phyloP scores from a whole-genome alignment of 352 stramenopile genomes.

The Globisporangium nunn region DNA sequence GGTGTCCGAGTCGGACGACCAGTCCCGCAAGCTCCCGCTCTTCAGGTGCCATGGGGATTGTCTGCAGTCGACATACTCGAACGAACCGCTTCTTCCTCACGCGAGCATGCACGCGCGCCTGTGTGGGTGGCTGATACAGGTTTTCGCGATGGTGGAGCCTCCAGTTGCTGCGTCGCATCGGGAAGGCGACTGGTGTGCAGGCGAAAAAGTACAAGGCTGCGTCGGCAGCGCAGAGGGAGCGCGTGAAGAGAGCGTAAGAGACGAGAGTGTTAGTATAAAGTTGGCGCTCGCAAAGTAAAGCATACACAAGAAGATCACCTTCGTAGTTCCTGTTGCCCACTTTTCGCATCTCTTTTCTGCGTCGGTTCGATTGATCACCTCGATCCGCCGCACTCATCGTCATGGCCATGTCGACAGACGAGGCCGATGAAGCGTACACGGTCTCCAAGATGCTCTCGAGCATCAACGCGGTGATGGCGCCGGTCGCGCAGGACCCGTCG shows the following conservation, averaged over 20 bases:
- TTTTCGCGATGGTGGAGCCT: constrained; percentile 82
- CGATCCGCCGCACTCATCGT: no score
- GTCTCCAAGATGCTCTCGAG: constrained; percentile 80
- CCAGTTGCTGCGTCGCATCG: constrained; percentile 71
- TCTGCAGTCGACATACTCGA: not conserved
- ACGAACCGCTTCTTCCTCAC: not conserved
- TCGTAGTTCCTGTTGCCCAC: not conserved
- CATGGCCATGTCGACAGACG: constrained; percentile 14
- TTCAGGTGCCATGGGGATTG: constrained; percentile 39
- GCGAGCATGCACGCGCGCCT: not conserved
- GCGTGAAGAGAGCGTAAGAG: constrained; percentile 8
- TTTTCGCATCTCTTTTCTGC: not conserved
- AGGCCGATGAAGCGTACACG: constrained; percentile 47
- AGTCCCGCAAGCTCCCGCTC: constrained; percentile 52
- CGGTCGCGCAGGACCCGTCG: constrained; percentile 36
- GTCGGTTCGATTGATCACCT: not conserved
- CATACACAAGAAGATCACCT: not conserved
- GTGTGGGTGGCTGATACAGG: constrained; percentile 15
- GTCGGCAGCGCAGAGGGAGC: constrained; percentile 13
- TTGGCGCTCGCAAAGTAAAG: not conserved
- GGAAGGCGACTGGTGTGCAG: constrained; percentile 68
- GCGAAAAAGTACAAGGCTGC: constrained; percentile 53
- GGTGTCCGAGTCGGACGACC: constrained; percentile 39
- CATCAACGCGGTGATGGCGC: constrained; percentile 77
- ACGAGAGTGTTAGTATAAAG: not conserved